Evolutionary conservation across 1,284 basidiomycete species (phyloP).

Genomic region (Sporisorium reilianum): DNA sequence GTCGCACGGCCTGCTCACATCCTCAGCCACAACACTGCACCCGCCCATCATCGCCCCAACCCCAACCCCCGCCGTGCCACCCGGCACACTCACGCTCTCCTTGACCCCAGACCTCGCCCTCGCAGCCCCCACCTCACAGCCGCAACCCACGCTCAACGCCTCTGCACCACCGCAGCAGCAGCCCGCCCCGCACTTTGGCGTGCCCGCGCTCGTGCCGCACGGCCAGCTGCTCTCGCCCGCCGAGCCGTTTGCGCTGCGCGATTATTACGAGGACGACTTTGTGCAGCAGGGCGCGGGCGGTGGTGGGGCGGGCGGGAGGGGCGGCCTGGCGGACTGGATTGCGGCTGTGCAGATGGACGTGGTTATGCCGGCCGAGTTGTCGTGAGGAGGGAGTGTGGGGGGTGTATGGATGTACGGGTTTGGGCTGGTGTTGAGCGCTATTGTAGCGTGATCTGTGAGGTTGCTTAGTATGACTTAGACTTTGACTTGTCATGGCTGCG

Average conservation of each 20-base stretch:
- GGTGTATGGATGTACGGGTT: too few species aligned
- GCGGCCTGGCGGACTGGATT: constrained; percentile 34
- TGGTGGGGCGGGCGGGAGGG: background rate
- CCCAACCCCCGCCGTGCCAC: background rate
- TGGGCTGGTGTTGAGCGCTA: too few species aligned
- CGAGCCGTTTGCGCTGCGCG: constrained; percentile 32
- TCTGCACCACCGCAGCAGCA: background rate
- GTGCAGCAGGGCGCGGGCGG: constrained; percentile 9
- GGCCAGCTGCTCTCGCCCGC: constrained; percentile 20
- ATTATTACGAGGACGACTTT: constrained; percentile 30
- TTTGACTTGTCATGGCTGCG: too few species aligned
- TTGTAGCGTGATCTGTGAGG: too few species aligned
- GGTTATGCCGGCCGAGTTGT: background rate
- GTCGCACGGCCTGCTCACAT: too few species aligned
- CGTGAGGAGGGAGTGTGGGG: background rate
- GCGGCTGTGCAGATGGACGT: constrained; percentile 24
- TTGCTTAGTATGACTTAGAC: background rate
- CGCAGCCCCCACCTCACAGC: background rate
- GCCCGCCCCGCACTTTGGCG: constrained; percentile 27
- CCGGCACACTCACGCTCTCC: constrained; percentile 15
- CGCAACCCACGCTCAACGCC: too few species aligned
- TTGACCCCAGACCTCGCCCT: too few species aligned
- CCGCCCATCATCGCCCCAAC: background rate
- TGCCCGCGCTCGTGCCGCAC: constrained; percentile 8
- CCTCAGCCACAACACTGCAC: background rate